Evolutionary conservation across 306 rosid genomes (phyloP).

Genomic region (Sphenostylis stenocarpa): DNA sequence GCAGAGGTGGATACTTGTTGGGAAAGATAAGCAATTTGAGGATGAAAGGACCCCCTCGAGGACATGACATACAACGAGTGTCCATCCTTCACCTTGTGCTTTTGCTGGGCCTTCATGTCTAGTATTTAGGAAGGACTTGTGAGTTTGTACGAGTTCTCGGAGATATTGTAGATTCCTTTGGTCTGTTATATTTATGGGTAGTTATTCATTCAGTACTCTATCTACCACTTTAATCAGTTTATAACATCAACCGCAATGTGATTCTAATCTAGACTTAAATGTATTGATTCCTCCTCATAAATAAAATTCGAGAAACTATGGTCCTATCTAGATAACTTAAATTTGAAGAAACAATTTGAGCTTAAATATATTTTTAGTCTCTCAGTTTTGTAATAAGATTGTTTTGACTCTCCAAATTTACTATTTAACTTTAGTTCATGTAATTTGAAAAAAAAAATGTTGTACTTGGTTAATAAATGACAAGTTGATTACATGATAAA

Average conservation of each 20-base stretch:
- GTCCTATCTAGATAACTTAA: not conserved
- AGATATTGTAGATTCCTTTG: constrained; percentile 1
- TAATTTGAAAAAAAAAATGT: too few relatives aligned
- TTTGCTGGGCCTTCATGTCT: not conserved
- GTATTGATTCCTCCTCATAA: constrained; percentile 1
- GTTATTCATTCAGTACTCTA: constrained; percentile 3
- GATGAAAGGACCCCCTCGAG: not conserved
- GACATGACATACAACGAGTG: not conserved
- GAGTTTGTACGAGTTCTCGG: not conserved
- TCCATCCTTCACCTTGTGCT: not conserved
- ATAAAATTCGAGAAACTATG: not conserved
- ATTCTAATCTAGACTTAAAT: constrained; percentile 20
- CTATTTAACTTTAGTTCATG: too few relatives aligned
- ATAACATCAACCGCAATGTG: not conserved
- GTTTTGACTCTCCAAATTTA: too few relatives aligned
- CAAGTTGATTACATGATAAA: too few relatives aligned
- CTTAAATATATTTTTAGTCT: too few relatives aligned
- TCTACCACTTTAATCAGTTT: not conserved
- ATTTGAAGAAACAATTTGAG: not conserved
- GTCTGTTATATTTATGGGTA: constrained; percentile 12
- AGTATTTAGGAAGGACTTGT: constrained; percentile 21
- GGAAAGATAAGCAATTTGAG: not conserved
- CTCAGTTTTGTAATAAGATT: too few relatives aligned
- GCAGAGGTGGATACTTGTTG: not conserved
- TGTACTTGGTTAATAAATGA: too few relatives aligned